Evolutionary conservation across 108 stramenopile species (phyloP), one percentile per base, ranked within the genome.

Genomic region (Bacterosira constricta): DNA sequence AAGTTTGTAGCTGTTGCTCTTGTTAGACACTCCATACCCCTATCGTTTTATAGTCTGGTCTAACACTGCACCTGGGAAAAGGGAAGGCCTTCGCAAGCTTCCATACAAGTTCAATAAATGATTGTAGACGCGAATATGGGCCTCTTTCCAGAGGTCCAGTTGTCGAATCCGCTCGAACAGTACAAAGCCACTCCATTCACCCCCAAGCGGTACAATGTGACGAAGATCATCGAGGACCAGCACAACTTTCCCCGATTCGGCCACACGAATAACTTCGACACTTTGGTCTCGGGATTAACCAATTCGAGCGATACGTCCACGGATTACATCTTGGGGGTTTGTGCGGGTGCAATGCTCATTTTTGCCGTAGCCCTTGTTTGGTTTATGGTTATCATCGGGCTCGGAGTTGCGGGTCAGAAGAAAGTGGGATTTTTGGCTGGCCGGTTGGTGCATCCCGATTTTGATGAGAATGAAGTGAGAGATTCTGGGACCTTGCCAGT

Each of bases 191-290:
- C 49, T 5, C 52, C 63, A 17, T 75, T 47, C 34, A 41, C 30
- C 9, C 64, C 73, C 15, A 13, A 42, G 20, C 26, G 45, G 5
- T 66, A 75, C 15, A 31, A 21, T 3, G 63, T 64, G n/a, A 23
- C 64, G n/a, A 23, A 18, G 13, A 36, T 23, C n/a, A 52, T 65
- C 20, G n/a, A 51, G 46, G 9, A 17, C 0, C 27, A 56, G n/a
- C 73, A 75, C n/a, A 29, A 30, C 9, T 66, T 42, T 10, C 44
- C 64, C 30, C 63, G 73, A n/a, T 75, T 66, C 32, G 73, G 73
- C 6, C 53, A 60, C 34, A 44, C 73, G 6, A 65, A 66, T 38
- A 41, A 59, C 41, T 41, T 75, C 32, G 49, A 58, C 8, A 58
- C 38, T n/a, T 38, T 75, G 37, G 57, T 75, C 37, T 9, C 58